Evolutionary conservation across 2,329 filamentous ascomycete genomes (phyloP).

Genomic region (Diplodia sapinea): DNA sequence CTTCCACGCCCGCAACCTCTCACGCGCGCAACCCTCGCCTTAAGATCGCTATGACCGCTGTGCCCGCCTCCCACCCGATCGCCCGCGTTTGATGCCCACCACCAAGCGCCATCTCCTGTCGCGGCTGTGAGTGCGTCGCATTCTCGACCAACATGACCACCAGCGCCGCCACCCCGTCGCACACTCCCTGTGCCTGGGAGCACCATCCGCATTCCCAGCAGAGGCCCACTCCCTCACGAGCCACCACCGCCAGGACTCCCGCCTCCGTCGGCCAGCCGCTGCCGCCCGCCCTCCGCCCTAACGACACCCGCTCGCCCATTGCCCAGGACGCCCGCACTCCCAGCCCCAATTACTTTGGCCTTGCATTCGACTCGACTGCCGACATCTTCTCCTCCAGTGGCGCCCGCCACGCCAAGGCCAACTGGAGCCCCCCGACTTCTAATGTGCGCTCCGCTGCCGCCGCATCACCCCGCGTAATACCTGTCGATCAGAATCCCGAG

Average conservation of each 20-base stretch:
- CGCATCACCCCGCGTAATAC: conserved; percentile 70
- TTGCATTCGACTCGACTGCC: conserved; percentile 66
- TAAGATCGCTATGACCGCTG: conserved; percentile 24
- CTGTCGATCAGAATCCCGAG: conserved; percentile 78
- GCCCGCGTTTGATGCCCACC: conserved; percentile 23
- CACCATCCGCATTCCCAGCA: conserved; percentile 33
- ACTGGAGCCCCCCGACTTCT: conserved; percentile 76
- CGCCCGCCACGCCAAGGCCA: conserved; percentile 67
- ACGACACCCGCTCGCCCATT: conserved; percentile 43
- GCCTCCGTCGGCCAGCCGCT: conserved; percentile 35
- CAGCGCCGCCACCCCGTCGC: conserved; percentile 30
- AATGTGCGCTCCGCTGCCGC: conserved; percentile 73
- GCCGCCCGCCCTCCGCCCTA: conserved; percentile 39
- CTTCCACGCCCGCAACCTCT: conserved; percentile 27
- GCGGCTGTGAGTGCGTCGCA: conserved; percentile 14
- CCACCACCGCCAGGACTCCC: conserved; percentile 37
- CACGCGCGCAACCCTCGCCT: conserved; percentile 20
- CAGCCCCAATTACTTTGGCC: conserved; percentile 88
- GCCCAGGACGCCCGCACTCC: conserved; percentile 46
- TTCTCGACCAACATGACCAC: conserved; percentile 24
- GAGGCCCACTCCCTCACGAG: conserved; percentile 41
- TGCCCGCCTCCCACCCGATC: conserved; percentile 13
- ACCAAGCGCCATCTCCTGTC: neutral
- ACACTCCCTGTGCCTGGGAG: conserved; percentile 29
- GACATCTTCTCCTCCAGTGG: conserved; percentile 67